Base-by-base conservation (phyloP, 371 early-diverging fungal species). In the Mucor saturninus region DNA sequence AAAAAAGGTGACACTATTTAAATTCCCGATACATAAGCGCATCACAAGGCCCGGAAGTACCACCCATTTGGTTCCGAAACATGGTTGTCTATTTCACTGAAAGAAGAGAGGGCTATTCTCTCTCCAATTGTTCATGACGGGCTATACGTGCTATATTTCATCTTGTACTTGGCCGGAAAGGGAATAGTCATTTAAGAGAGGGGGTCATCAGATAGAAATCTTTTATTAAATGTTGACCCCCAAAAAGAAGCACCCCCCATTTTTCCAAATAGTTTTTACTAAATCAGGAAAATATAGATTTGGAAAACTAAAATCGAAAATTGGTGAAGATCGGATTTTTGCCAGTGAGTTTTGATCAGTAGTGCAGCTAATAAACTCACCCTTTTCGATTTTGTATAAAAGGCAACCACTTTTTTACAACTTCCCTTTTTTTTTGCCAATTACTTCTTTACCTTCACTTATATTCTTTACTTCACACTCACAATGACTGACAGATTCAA, bases 261-360 rank as follows among this genome's bases (percentile, higher is more conserved):
- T 30, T 30, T 43, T 14, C 10, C 3, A 30, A 5, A 53, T 35
- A 14, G 43, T 21, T 30, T 39, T 50, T 14, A 43, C 61, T 29
- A 54, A 54, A 61, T 61, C 61, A 54, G 61, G 61, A 53, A 37
- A 10, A 35, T 15, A 14, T 9, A 38, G 61, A 61, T 54, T 54
- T 30, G 4, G 4, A 8, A 60, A 51, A 52, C 39, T 32, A 60
- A 51, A 52, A 52, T 32, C 51, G 21, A 62, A 15, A 60, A 55
- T 56, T 43, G 53, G 40, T 65, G 51, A 14, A 50, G 64, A 68
- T 68, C 69, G 69, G 49, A 43, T 53, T 68, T 61, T 42, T 28
- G 49, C 53, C 46, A 56, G 64, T 49, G 50, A 56, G 56, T 35
- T 26, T 59, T 68, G 68, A 68, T 68, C 63, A 39, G 37, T 59